Percentiles rank a stretch among this genome's conserved stretches.
phyloP scores from a whole-genome alignment of 148 eudicot genomes.

The Cornus florida region DNA sequence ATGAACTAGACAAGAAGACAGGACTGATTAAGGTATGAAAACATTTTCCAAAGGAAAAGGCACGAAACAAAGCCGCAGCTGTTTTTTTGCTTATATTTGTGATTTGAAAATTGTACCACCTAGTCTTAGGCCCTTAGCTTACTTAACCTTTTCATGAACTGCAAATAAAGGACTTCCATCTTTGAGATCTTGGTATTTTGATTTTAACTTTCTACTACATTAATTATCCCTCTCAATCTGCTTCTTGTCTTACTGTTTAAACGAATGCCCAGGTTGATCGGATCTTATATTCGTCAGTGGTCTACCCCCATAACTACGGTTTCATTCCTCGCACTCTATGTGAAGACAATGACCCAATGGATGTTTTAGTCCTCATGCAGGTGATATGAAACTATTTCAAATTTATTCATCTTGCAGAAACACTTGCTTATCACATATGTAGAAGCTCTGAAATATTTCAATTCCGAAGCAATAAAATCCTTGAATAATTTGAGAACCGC shows the following conservation, averaged over 20 bases:
- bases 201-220: not conserved
- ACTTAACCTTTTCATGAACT: too few species aligned
- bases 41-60: not conserved
- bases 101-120: too few species aligned
- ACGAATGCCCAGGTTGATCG: slow-evolving; percentile 64
- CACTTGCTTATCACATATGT: too few species aligned
- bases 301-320: slow-evolving; percentile 89
- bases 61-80: too few species aligned
- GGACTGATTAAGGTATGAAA: slow-evolving; percentile 61
- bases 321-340: slow-evolving; percentile 86
- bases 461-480: too few species aligned
- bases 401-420: not conserved
- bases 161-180: too few species aligned
- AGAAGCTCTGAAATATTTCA: too few species aligned
- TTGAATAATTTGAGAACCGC: too few species aligned
- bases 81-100: too few species aligned
- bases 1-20: slow-evolving; percentile 75
- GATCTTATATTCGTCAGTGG: slow-evolving; percentile 79
- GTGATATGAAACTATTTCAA: slow-evolving; percentile 19
- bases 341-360: slow-evolving; percentile 85
- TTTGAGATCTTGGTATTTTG: not conserved
- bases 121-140: too few species aligned
- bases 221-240: not conserved
- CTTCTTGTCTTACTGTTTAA: not conserved
- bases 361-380: slow-evolving; percentile 90